A percentile compares a stretch with the other conserved stretches of the same genome.
phyloP scores from a whole-genome alignment of 2,329 filamentous ascomycete genomes.

The Furcasterigmium furcatum region DNA sequence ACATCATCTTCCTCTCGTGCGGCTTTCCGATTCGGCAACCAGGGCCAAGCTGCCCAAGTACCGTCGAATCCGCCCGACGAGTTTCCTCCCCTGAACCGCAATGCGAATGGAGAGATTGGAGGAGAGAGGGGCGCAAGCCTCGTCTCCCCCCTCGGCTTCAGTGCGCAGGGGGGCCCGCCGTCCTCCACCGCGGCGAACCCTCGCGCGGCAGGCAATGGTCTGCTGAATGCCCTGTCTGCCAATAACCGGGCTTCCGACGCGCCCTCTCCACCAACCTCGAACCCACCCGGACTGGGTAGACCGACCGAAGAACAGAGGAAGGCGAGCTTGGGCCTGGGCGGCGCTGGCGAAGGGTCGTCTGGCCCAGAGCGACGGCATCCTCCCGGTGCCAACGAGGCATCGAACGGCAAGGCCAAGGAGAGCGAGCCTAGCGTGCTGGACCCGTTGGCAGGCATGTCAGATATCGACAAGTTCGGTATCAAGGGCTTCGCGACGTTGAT shows the following conservation, averaged over 20 bases:
- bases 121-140: constrained; percentile 50
- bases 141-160: constrained; percentile 53
- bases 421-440: constrained; percentile 46
- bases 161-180: constrained; percentile 38
- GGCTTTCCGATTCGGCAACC: constrained; percentile 52
- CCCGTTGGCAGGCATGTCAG: constrained; percentile 58
- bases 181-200: constrained; percentile 29
- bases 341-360: constrained; percentile 25
- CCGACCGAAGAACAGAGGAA: constrained; percentile 4
- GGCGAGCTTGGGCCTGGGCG: constrained; percentile 22
- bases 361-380: constrained; percentile 31
- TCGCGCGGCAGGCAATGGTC: constrained; percentile 50
- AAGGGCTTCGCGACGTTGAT: constrained; percentile 62
- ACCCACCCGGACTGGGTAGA: constrained; percentile 10
- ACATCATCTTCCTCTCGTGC: constrained; percentile 39
- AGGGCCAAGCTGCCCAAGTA: constrained; percentile 41
- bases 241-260: constrained; percentile 48
- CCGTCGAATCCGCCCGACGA: constrained; percentile 52
- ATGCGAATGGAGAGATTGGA: constrained; percentile 54
- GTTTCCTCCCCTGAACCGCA: constrained; percentile 59
- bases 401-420: constrained; percentile 36
- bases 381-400: constrained; percentile 39
- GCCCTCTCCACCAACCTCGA: constrained; percentile 38
- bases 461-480: constrained; percentile 61
- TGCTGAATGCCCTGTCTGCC: constrained; percentile 62